phyloP scores from a whole-genome alignment of 2,329 filamentous ascomycete species.

The Beauveria varroae region DNA sequence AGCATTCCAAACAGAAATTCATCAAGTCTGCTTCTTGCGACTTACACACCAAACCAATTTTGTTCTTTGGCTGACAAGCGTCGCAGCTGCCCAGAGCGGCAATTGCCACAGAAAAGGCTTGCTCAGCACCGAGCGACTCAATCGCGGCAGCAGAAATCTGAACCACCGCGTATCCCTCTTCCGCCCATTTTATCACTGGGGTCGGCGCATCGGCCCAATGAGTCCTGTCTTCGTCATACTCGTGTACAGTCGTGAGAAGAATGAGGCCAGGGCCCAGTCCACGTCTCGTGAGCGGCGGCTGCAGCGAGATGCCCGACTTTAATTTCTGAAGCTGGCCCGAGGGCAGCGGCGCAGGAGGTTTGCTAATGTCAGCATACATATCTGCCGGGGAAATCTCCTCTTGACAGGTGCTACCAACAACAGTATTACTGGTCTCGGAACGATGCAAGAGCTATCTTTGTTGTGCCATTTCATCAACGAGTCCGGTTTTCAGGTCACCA shows the following conservation, averaged over 20 bases:
- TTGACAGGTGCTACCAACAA: neutral
- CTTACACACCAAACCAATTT: neutral
- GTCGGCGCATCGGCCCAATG: conserved; percentile 9
- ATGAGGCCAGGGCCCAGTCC: conserved; percentile 27
- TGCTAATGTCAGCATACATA: neutral
- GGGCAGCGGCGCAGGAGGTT: neutral
- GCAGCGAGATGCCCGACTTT: conserved; percentile 9
- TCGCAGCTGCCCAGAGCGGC: neutral
- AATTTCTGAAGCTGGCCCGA: neutral
- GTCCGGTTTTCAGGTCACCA: neutral
- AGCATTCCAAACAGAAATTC: neutral
- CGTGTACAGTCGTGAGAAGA: conserved; percentile 15
- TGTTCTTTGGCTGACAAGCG: neutral
- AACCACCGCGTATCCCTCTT: conserved; percentile 28
- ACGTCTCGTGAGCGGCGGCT: conserved; percentile 22
- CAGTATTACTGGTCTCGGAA: neutral
- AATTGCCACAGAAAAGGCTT: neutral
- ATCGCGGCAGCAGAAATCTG: conserved; percentile 3
- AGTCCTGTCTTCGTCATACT: neutral
- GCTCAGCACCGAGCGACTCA: neutral
- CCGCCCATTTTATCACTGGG: conserved; percentile 29
- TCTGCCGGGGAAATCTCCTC: neutral
- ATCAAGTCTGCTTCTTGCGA: neutral
- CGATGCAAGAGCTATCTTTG: neutral
- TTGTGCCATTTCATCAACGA: neutral